A percentile compares a stretch with the other conserved stretches of the same genome.
Evolutionary conservation across 2,329 filamentous ascomycete species (phyloP).

Genomic region (Trichophyton simii): DNA sequence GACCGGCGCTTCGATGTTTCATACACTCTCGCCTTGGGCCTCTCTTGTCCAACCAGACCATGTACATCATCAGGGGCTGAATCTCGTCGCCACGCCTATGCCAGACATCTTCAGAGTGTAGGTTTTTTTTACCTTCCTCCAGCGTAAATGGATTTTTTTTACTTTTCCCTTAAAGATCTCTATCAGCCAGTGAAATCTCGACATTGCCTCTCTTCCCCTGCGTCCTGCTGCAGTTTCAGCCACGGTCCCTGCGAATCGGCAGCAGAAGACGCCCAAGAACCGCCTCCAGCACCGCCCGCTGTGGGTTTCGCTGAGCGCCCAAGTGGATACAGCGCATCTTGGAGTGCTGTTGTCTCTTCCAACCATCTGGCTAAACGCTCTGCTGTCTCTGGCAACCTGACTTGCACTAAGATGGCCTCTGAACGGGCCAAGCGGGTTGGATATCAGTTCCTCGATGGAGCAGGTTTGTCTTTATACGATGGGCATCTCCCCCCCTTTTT

Average conservation of each 20-base stretch:
- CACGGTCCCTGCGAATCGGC: background rate
- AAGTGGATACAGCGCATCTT: constrained; percentile 1
- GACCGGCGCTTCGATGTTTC: background rate
- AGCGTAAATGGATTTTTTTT: background rate
- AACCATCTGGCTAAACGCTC: background rate
- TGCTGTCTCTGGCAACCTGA: background rate
- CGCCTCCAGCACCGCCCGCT: background rate
- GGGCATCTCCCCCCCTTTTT: background rate
- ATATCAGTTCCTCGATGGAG: background rate
- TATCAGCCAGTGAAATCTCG: background rate
- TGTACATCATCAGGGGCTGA: background rate
- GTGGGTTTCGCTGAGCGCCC: background rate
- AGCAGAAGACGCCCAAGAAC: background rate
- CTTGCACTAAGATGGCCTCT: background rate
- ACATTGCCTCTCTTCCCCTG: background rate
- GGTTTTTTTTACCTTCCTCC: background rate
- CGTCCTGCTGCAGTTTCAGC: background rate
- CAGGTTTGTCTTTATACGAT: background rate
- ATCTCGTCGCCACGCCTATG: background rate
- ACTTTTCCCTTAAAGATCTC: background rate
- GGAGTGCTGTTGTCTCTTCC: background rate
- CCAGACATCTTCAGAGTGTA: background rate
- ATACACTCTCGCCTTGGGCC: background rate
- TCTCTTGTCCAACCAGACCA: background rate
- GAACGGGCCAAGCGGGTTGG: background rate